These are phyloP conservation scores for Monilinia aucupariae DNA, from an alignment of 2,329 filamentous ascomycete genomes.

Conservation along the genomic window DNA sequence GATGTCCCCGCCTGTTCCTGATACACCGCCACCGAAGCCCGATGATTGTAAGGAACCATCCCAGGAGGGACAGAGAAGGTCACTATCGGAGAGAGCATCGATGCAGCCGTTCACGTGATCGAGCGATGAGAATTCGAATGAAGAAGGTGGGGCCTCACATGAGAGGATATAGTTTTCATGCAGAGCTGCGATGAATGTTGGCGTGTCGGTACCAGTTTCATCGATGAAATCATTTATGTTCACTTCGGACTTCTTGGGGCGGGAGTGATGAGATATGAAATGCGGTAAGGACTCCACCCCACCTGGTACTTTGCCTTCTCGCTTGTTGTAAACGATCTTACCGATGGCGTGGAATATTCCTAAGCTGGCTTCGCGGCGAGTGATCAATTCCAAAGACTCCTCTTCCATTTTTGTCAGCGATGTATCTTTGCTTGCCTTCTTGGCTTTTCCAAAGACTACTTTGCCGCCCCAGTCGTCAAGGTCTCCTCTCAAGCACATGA, in stretches of 20 bases:
- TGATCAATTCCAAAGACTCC: constrained; percentile 74
- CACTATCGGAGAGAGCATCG: constrained; percentile 78
- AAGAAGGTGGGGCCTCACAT: constrained; percentile 56
- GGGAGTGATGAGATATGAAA: constrained; percentile 52
- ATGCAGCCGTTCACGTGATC: constrained; percentile 82
- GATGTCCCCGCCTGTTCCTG: constrained; percentile 61
- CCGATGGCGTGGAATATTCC: constrained; percentile 96
- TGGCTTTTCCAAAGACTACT: constrained; percentile 55
- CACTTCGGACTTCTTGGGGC: constrained; percentile 60
- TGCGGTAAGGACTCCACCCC: constrained; percentile 52
- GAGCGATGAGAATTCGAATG: constrained; percentile 54
- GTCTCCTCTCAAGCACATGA: constrained; percentile 80
- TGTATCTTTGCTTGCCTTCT: constrained; percentile 27
- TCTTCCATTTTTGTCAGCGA: constrained; percentile 68
- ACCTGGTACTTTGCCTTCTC: constrained; percentile 50
- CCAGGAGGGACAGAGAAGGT: constrained; percentile 72
- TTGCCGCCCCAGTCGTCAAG: constrained; percentile 71
- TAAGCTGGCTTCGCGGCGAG: constrained; percentile 80
- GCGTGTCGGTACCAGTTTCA: constrained; percentile 86
- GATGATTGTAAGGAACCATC: constrained; percentile 61
- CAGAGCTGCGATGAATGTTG: constrained; percentile 82
- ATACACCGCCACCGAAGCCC: constrained; percentile 44
- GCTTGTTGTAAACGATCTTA: constrained; percentile 94
- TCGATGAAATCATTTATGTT: constrained; percentile 74
- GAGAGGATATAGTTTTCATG: constrained; percentile 93